phyloP scores from a whole-genome alignment of 2,329 filamentous ascomycete genomes.

The Magnaporthales sp. region DNA sequence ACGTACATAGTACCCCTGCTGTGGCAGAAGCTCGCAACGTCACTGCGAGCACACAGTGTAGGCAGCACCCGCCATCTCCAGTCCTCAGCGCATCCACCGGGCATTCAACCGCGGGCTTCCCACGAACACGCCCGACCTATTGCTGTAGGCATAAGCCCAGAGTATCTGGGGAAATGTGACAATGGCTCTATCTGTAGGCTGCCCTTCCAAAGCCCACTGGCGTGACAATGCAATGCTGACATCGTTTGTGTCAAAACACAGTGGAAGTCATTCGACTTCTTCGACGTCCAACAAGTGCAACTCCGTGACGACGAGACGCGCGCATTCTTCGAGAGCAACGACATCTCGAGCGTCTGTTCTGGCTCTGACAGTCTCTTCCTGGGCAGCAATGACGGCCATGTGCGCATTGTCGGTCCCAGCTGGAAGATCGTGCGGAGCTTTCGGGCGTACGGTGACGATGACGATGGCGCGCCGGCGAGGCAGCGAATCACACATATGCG shows the following conservation, averaged over 20 bases:
- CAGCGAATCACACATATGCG: conserved; percentile 72
- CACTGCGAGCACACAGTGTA: background rate
- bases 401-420: conserved; percentile 77
- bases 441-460: conserved; percentile 66
- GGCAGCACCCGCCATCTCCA: background rate
- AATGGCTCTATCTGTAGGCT: conserved; percentile 22
- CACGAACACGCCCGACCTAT: background rate
- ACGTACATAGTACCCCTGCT: background rate
- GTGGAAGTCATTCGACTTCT: conserved; percentile 99
- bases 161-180: conserved; percentile 15
- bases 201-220: too few species aligned
- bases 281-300: conserved; percentile 82
- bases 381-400: conserved; percentile 73
- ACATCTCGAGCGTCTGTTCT: conserved; percentile 75
- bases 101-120: background rate
- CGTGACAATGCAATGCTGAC: conserved; percentile 5
- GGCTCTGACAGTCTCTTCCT: conserved; percentile 87
- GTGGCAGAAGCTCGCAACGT: conserved; percentile 4
- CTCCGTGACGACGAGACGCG: conserved; percentile 71
- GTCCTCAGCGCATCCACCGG: background rate
- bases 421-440: conserved; percentile 86
- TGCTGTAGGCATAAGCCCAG: background rate
- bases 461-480: background rate
- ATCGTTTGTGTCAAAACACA: conserved; percentile 24
- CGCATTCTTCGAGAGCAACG: conserved; percentile 71